Base-by-base conservation (phyloP, 2,329 filamentous ascomycete species). In the Botrytis fragariae region DNA sequence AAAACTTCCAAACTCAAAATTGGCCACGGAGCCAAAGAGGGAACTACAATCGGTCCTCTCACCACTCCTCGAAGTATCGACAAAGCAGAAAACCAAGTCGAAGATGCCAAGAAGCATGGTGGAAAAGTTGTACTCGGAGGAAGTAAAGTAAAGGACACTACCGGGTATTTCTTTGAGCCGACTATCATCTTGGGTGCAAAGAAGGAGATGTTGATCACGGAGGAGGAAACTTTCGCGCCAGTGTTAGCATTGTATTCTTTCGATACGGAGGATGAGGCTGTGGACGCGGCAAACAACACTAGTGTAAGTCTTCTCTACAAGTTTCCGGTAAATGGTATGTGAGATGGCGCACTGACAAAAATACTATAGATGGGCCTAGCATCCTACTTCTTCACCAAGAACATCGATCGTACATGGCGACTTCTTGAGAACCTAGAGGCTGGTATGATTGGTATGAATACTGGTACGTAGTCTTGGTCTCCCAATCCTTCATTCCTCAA, bases 81-180 rank as follows among this genome's bases (percentile, higher is more conserved):
- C 61, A 91, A 91, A 81, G 87, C 87, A 9, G 81, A 84, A 16
- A 82, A 82, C 60, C 89, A 93, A 75, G 88, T 93, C 45, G 85
- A 87, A 63, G 90, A 93, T 80, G 92, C 91, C 5, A 85, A 86
- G 71, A 85, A 85, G 72, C 85, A 87, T 57, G 91, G 91, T 4
- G 92, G 88, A 1, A 87, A 86, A 62, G 81, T 92, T n/a, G 82
- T 92, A 1, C 82, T 90, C 32, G 91, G 91, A 20, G 90, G 88
- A 2, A 85, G 86, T 79, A 76, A 85, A 81, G 84, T 90, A 4
- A 80, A 83, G 2, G 79, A 80, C 37, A 80, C 83, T 14, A 82
- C 84, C 0, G 89, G 90, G 7, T 93, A 91, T 81, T 93, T 92
- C 84, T 92, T 92, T 81, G 85, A 91, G 79, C 90, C 89, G 1